Evolutionary conservation across 1,284 basidiomycete genomes (phyloP).

Genomic region (Moesziomyces antarcticus): DNA sequence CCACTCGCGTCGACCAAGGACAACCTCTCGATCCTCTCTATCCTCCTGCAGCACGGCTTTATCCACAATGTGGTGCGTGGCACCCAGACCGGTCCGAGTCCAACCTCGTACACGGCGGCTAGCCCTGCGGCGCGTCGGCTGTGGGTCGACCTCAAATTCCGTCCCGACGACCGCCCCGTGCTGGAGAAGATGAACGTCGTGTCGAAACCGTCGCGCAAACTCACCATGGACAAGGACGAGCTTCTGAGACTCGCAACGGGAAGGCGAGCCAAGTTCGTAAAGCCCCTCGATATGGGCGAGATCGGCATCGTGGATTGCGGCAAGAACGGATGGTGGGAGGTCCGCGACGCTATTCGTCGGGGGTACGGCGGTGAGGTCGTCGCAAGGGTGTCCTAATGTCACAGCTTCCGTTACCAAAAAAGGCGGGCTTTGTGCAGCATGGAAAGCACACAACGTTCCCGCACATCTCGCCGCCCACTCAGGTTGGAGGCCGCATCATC

Average conservation of each 20-base stretch:
- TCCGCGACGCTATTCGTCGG: slow-evolving; percentile 68
- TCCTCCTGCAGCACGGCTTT: slow-evolving; percentile 87
- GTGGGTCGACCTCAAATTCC: slow-evolving; percentile 90
- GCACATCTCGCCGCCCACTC: neutral
- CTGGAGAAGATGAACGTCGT: slow-evolving; percentile 79
- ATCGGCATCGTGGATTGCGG: slow-evolving; percentile 81
- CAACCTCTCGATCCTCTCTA: slow-evolving; percentile 82
- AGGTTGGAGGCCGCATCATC: too few species aligned
- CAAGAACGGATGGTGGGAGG: slow-evolving; percentile 70
- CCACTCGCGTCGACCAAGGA: slow-evolving; percentile 82
- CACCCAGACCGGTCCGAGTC: slow-evolving; percentile 76
- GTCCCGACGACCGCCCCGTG: slow-evolving; percentile 80
- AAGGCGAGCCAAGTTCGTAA: slow-evolving; percentile 72
- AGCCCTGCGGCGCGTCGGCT: slow-evolving; percentile 70
- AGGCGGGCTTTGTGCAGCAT: too few species aligned
- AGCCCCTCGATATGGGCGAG: slow-evolving; percentile 83
- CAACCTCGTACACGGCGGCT: slow-evolving; percentile 73
- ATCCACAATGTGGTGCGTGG: slow-evolving; percentile 82
- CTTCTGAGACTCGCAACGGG: slow-evolving; percentile 76
- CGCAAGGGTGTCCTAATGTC: slow-evolving; percentile 63
- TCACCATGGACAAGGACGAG: slow-evolving; percentile 79
- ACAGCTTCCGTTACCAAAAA: neutral
- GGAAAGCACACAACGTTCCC: neutral
- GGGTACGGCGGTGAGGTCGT: slow-evolving; percentile 69
- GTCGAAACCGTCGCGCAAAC: slow-evolving; percentile 78